These are phyloP conservation scores for Tripterygium wilfordii DNA, from an alignment of 177 flowering plant species.

Conservation along the genomic window DNA sequence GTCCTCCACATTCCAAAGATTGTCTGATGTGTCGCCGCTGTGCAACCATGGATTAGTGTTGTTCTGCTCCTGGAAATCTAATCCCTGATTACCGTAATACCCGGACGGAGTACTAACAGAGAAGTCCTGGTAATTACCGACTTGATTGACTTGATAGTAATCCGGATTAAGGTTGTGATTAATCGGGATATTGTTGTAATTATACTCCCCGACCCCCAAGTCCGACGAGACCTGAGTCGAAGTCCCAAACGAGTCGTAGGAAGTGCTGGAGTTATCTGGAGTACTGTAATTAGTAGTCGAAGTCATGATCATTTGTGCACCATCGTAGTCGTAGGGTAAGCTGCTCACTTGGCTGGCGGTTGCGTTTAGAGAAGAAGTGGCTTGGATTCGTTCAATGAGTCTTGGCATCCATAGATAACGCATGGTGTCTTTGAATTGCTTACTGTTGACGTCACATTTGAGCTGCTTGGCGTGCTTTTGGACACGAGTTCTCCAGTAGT, in stretches of 20 bases:
- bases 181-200: conserved; percentile 26
- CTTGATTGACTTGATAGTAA: conserved; percentile 15
- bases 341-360: conserved; percentile 9
- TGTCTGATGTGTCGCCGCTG: conserved; percentile 33
- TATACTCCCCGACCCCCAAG: too few species aligned
- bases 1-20: conserved; percentile 58
- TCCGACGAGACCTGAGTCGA: conserved; percentile 63
- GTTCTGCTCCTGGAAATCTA: conserved; percentile 38
- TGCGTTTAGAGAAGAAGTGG: conserved; percentile 20
- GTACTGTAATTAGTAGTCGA: conserved; percentile 27
- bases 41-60: conserved; percentile 25
- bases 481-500: conserved; percentile 72
- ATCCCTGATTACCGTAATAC: conserved; percentile 18
- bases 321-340: conserved; percentile 2
- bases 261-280: conserved; percentile 47
- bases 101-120: conserved; percentile 16
- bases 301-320: background rate
- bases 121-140: conserved; percentile 8
- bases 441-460: conserved; percentile 66
- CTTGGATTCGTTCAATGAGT: conserved; percentile 47
- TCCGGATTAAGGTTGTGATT: conserved; percentile 20
- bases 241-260: too few species aligned
- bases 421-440: conserved; percentile 65
- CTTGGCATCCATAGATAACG: conserved; percentile 58
- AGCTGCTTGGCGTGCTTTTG: conserved; percentile 72